Evolutionary conservation across 495 filamentous ascomycete species (phyloP), one percentile per base, ranked within the genome.

Genomic region (Zalerion maritima): DNA sequence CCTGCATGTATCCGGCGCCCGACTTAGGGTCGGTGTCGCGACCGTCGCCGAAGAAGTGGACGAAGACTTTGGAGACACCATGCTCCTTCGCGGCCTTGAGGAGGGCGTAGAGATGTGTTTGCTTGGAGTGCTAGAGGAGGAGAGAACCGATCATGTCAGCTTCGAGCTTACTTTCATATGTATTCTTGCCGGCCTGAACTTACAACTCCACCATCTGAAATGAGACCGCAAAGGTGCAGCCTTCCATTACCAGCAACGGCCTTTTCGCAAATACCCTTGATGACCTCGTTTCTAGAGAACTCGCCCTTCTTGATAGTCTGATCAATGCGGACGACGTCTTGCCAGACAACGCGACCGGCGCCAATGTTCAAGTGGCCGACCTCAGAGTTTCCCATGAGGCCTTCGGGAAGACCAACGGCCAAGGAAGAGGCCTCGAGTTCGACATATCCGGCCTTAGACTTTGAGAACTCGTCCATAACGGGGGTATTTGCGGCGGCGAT

Each of bases 291-390:
- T 53, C 79, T 70, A 47, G 68, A 66, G 43, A 97, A 46, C 49
- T 91, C 75, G 18, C 69, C 73, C 46, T 86, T 86, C 72, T 92
- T 93, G 57, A 96, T 73, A 11, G 80, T 80, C 59, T 80, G 77
- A 57, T 96, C 89, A 57, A 97, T 97, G 45, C 89, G 80, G 35
- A 97, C 89, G 36, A 91, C 92, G 62, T 97, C 89, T 56, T 97
- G 89, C 89, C 89, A 97, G 43, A 97, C 89, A 22, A 97, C 91
- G 53, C 89, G 70, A 24, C 89, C 89, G 36, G 89, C 89, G 48
- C 89, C 89, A 56, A 97, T 96, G 64, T 97, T 97, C 57, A 97
- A 56, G 57, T 97, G 89, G 21, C 89, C 89, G 42, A 97, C 89
- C 55, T 97, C 89, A 49, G 81, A 89, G 62, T 97, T 97, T 20